Evolutionary conservation across 2,329 filamentous ascomycete species (phyloP), one percentile per base, ranked within the genome.

Genomic region (Claviceps purpurea): DNA sequence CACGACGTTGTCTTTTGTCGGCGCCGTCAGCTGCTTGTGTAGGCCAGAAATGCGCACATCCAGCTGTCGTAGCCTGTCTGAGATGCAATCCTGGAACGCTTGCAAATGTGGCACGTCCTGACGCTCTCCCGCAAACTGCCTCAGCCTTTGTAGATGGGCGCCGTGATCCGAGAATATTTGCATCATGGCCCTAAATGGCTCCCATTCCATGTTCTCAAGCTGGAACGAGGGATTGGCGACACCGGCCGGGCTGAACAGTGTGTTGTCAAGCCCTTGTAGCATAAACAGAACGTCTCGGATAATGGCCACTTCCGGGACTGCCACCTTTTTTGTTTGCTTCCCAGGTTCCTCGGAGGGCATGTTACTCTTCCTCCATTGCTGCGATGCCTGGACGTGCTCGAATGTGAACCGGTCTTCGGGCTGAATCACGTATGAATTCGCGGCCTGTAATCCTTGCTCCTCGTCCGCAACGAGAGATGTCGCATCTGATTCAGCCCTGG

Each of bases 201-300:
- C 71, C 70, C 70, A 72, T 0, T 73, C 73, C 11, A 78, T 64
- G 52, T 75, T 69, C 0, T 66, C 60, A 26, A 79, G 68, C 52
- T 78, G 73, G 51, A 73, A 78, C 1, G 59, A 59, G 4, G 68
- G 60, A 1, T 67, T 63, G 0, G 71, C 70, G 6, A 63, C 57
- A 14, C 68, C 71, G 48, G 72, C 61, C 3, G 58, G 22, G 52
- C 69, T 70, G 60, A 90, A 95, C 1, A 95, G 62, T 1, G 81
- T 84, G 2, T 86, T 91, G 5, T 82, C 77, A 4, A 93, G 70
- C 0, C 90, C 90, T 51, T 81, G 79, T 0, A 97, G 75, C 87
- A 96, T 94, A 60, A 88, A 91, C 0, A 96, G 71, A 0, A 81
- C 78, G 51, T 97, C 89, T 47, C 89, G 80, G 26, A 90, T 70